Base-by-base conservation (phyloP, 179 eudicot genomes). In the Actinidia arguta region DNA sequence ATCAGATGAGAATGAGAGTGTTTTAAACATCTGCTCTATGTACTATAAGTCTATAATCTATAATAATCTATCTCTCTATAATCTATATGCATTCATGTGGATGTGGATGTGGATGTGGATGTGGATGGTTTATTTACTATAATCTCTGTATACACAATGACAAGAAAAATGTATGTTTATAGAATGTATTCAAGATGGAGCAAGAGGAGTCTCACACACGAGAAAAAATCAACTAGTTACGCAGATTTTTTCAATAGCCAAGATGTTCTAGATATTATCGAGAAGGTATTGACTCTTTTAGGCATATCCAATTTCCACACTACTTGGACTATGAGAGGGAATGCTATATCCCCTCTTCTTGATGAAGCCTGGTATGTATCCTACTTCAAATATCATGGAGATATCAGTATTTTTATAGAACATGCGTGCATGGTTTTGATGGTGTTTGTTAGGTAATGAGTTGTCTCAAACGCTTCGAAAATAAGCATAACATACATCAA, bases 201-300 rank as follows among this genome's bases (percentile, higher is more conserved):
- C n/a, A n/a, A n/a, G n/a, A n/a, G n/a, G n/a, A n/a, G n/a, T n/a
- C n/a, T 80, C 95, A 96, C 86, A 93, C 98, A n/a, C 92, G 86
- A 85, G 99, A 96, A 85, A 97, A 95, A 86, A 96, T 96, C 73
- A 66, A 96, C 86, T 96, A 98, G 99, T 94, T 96, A 96, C 83
- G 95, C 95, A 48, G 97, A 96, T 89, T 96, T 96, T 86, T 97
- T 96, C 47, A 98, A 96, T 89, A 96, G 95, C 85, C 99, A 96
- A 90, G 99, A 96, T 89, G n/a, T 96, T 73, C 83, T 96, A 89
- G 99, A 96, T 87, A 92, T 95, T 55, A 91, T 96, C 82, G 99
- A 96, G 85, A 96, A 94, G 98, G 99, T 95, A 77, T 68, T 50
- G 46, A 82, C 59, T 48, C 82, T 75, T 39, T 51, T 59, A 70